phyloP scores from a whole-genome alignment of 352 stramenopile species.

The Pythium brachiatum region DNA sequence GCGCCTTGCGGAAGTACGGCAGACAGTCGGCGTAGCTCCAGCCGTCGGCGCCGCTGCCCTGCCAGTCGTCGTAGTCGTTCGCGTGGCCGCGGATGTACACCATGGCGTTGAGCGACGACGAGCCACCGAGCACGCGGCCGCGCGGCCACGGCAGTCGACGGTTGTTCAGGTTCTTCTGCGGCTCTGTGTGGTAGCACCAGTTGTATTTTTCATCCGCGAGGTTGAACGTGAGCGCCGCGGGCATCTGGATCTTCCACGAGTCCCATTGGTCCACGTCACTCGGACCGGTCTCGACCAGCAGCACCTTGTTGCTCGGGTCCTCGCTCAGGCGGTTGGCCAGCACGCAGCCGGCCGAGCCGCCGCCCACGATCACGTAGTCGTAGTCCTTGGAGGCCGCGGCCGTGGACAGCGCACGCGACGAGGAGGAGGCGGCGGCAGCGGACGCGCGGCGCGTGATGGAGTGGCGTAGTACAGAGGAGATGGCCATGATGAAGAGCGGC shows the following conservation, averaged over 20 bases:
- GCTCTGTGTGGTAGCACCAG: constrained; percentile 85
- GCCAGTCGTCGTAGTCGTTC: constrained; percentile 88
- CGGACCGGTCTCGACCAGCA: constrained; percentile 89
- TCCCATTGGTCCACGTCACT: constrained; percentile 82
- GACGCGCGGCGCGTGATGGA: not conserved
- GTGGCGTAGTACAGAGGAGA: not conserved
- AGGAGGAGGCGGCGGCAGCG: not conserved
- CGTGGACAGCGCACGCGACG: constrained; percentile 8
- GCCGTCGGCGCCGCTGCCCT: constrained; percentile 56
- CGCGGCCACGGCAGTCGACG: constrained; percentile 81
- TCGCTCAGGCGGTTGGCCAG: constrained; percentile 88
- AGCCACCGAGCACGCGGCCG: constrained; percentile 85
- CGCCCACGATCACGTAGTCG: constrained; percentile 94
- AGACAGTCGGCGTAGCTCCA: constrained; percentile 89
- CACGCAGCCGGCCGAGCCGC: constrained; percentile 88
- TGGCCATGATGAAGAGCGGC: constrained; percentile 1
- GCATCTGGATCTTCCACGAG: constrained; percentile 91
- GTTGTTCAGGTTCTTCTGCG: constrained; percentile 81
- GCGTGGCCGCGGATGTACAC: constrained; percentile 89
- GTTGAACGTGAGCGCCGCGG: constrained; percentile 84
- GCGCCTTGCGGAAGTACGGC: constrained; percentile 87
- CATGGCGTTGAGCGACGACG: constrained; percentile 89
- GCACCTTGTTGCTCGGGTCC: constrained; percentile 77
- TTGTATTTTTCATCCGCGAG: constrained; percentile 85
- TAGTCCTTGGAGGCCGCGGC: constrained; percentile 35